Conservation (phyloP, 805 yeast species). For the Suhomyces kilbournensis region DNA sequence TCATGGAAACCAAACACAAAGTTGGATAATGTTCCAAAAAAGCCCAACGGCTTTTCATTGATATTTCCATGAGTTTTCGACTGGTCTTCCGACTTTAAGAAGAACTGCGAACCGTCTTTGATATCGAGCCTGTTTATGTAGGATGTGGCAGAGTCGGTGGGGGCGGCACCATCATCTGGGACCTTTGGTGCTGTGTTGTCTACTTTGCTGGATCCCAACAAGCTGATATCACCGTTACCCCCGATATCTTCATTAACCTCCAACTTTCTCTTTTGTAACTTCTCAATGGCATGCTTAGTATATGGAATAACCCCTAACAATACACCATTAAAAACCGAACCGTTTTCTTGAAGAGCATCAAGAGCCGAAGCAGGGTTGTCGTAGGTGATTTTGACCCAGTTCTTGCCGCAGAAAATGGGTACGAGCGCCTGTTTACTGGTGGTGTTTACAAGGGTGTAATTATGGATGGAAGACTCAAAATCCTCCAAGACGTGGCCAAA, state of each 20-base stretch:
- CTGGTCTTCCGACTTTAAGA: constrained; percentile 27
- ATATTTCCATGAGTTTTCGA: constrained; percentile 14
- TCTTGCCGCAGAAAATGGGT: constrained; percentile 80
- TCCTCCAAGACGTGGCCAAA: constrained; percentile 81
- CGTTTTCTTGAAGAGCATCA: constrained; percentile 84
- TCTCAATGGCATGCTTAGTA: constrained; percentile 57
- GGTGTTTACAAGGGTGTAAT: constrained; percentile 6
- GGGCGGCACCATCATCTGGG: neutral
- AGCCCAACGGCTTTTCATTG: constrained; percentile 29
- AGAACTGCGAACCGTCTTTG: constrained; percentile 39
- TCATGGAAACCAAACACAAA: constrained; percentile 45
- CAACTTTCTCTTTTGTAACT: constrained; percentile 47
- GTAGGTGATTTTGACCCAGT: constrained; percentile 91
- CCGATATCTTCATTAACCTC: constrained; percentile 49
- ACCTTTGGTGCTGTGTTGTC: neutral
- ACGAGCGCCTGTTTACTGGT: constrained; percentile 14
- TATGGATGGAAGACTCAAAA: constrained; percentile 41
- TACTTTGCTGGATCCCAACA: constrained; percentile 3
- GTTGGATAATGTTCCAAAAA: constrained; percentile 31
- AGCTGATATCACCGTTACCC: constrained; percentile 17
- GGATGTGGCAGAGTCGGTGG: neutral
- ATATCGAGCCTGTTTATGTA: constrained; percentile 33
- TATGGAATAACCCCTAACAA: constrained; percentile 71
- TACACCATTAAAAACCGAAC: constrained; percentile 62
- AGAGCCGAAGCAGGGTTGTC: constrained; percentile 70